Conservation (phyloP, 306 rosid genomes). For the Citrullus colocynthis region DNA sequence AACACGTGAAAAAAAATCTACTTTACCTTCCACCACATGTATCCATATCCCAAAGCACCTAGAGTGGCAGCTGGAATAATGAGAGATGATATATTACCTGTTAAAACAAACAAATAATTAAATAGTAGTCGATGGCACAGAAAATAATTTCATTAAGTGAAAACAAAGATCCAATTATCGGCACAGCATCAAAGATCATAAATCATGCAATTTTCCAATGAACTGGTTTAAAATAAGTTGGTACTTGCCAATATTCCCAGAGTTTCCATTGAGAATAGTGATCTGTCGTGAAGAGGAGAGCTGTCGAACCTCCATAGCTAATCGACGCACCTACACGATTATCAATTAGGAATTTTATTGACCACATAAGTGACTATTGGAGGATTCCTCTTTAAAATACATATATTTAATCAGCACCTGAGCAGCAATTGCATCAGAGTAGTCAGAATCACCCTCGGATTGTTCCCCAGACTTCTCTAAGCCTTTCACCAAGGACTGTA, state of each 20-base stretch:
- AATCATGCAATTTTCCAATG: not conserved
- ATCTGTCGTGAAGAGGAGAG: conserved; percentile 32
- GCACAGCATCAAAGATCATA: not conserved
- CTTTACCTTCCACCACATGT: conserved; percentile 96
- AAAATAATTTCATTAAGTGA: not conserved
- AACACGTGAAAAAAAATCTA: not conserved
- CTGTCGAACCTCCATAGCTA: conserved; percentile 56
- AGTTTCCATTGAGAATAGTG: conserved; percentile 54
- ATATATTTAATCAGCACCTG: conserved; percentile 36
- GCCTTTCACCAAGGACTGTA: conserved; percentile 58
- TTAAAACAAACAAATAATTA: not conserved
- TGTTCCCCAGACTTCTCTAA: conserved; percentile 53
- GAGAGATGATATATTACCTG: conserved; percentile 66
- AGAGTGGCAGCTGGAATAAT: conserved; percentile 66
- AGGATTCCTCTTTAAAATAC: not conserved
- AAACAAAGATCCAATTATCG: not conserved
- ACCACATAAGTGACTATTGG: not conserved
- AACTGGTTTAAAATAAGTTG: not conserved
- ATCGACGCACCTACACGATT: conserved; percentile 50
- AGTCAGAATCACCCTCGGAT: conserved; percentile 43
- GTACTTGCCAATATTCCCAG: conserved; percentile 39
- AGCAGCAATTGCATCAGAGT: conserved; percentile 54
- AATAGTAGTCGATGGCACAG: not conserved
- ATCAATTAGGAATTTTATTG: conserved; percentile 3
- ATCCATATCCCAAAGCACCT: conserved; percentile 83